Conservation (phyloP, 176 grass and related monocot genomes). For the Puya raimondii region DNA sequence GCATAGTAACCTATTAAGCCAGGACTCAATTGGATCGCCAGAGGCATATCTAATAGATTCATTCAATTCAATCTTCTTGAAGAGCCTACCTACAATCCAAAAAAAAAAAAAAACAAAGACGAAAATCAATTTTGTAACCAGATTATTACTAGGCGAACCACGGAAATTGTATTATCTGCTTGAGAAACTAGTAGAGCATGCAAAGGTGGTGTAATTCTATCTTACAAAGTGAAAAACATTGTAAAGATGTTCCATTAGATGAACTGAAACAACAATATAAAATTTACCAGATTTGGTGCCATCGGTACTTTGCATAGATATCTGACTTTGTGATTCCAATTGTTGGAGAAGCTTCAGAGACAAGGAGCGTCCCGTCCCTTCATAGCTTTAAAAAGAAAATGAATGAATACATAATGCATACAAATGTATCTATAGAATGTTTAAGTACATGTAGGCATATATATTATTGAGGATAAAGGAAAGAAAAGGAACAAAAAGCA, state of each 20-base stretch:
- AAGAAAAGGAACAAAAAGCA: background rate
- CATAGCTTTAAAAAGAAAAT: conserved; percentile 46
- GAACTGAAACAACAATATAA: conserved; percentile 3
- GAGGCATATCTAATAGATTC: conserved; percentile 96
- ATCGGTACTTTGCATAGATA: conserved; percentile 27
- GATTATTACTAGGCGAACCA: too few relatives aligned
- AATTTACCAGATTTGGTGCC: conserved; percentile 60
- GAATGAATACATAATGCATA: background rate
- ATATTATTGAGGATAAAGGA: background rate
- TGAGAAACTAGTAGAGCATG: background rate
- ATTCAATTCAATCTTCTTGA: conserved; percentile 92
- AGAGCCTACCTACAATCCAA: conserved; percentile 63
- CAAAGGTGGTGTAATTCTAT: background rate
- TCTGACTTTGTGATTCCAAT: conserved; percentile 73
- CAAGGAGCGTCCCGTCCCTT: conserved; percentile 92
- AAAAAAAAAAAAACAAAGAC: conserved; percentile 1
- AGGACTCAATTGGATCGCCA: conserved; percentile 82
- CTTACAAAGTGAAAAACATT: background rate
- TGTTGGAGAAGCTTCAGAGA: conserved; percentile 94
- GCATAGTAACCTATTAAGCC: conserved; percentile 91
- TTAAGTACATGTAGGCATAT: background rate
- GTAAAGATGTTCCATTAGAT: background rate
- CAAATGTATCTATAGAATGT: background rate
- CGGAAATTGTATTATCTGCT: background rate
- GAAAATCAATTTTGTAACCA: too few relatives aligned